These are phyloP conservation scores for Helianthus annuus DNA, from an alignment of 129 eudicot species.

Conservation along the genomic window DNA sequence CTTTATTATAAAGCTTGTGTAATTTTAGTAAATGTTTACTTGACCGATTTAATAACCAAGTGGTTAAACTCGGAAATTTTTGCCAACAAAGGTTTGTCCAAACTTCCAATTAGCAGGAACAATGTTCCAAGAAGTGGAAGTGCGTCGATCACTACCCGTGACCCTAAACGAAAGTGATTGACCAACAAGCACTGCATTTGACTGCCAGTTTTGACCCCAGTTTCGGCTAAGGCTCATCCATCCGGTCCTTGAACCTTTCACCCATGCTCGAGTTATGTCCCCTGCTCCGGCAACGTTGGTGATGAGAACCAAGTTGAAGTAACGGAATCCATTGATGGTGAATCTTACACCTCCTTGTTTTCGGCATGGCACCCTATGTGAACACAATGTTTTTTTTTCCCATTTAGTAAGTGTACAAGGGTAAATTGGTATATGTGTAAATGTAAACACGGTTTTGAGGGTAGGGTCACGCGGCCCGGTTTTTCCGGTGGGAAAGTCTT, in stretches of 20 bases:
- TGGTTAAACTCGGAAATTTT: constrained; percentile 53
- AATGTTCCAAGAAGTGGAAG: constrained; percentile 65
- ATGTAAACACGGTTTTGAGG: constrained; percentile 19
- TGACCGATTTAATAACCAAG: not conserved
- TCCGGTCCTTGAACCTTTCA: constrained; percentile 62
- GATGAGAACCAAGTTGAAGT: constrained; percentile 72
- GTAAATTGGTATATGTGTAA: constrained; percentile 1
- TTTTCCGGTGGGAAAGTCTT: constrained; percentile 15
- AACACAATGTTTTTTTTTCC: not conserved
- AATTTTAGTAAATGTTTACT: not conserved
- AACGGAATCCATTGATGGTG: constrained; percentile 67
- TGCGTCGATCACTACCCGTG: constrained; percentile 61
- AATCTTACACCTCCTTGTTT: constrained; percentile 67
- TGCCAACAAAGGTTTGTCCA: constrained; percentile 76
- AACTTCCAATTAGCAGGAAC: constrained; percentile 71
- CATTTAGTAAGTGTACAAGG: not conserved
- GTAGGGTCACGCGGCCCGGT: not conserved
- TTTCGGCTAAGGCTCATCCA: constrained; percentile 74
- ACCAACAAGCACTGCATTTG: constrained; percentile 55
- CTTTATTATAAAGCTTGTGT: constrained; percentile 12
- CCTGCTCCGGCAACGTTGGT: constrained; percentile 91
- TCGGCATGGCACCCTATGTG: constrained; percentile 65
- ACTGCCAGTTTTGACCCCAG: constrained; percentile 89
- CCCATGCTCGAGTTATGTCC: constrained; percentile 48
- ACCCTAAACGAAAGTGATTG: constrained; percentile 75